These are phyloP conservation scores for Phytophthora fragariae DNA, from an alignment of 352 stramenopile genomes.

Conservation along the genomic window DNA sequence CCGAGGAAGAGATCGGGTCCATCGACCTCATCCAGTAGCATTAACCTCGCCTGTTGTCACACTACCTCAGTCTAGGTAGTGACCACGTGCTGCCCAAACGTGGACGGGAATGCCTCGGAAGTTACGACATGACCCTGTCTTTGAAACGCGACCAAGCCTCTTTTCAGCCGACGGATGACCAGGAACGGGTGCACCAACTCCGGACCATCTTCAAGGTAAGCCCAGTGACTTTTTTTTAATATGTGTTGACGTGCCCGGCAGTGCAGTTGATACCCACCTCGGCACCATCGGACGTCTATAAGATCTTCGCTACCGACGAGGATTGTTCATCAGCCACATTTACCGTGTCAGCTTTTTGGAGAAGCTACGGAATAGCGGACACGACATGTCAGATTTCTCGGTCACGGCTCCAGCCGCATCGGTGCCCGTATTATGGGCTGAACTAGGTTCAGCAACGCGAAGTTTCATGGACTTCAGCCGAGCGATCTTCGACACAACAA, in stretches of 20 bases:
- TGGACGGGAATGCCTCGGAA: background rate
- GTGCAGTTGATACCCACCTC: background rate
- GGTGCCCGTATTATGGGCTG: background rate
- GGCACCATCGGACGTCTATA: background rate
- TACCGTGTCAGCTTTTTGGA: background rate
- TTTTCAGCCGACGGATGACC: background rate
- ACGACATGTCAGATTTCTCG: background rate
- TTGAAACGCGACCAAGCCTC: background rate
- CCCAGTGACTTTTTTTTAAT: background rate
- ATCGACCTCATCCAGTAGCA: constrained; percentile 2
- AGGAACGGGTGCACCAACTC: background rate
- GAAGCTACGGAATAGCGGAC: background rate
- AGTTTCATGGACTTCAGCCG: constrained; percentile 4
- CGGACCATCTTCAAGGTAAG: constrained; percentile 1
- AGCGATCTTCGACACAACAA: background rate
- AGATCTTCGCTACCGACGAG: background rate
- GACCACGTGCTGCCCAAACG: too few relatives aligned
- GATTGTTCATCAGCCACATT: constrained; percentile 1
- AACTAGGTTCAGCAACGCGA: background rate
- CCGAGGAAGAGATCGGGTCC: background rate
- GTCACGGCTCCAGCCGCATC: background rate
- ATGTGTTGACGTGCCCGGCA: background rate
- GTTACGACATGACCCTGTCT: background rate
- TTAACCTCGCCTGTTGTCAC: background rate
- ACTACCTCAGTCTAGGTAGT: background rate